Evolutionary conservation across 352 stramenopile species (phyloP).

Genomic region (Peronosclerospora sorghi): DNA sequence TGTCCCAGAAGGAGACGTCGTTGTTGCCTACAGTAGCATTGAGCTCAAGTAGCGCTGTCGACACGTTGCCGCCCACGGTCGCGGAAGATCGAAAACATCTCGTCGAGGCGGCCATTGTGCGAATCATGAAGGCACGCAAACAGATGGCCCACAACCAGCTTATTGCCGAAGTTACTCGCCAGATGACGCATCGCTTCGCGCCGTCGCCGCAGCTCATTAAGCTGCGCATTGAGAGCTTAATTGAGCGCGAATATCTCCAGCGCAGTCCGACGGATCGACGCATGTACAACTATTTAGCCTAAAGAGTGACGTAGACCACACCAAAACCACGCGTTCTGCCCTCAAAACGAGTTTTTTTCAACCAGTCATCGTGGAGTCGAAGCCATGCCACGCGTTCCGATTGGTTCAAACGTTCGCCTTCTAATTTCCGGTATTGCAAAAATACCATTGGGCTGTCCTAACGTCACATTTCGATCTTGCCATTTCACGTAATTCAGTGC

Average conservation of each 20-base stretch:
- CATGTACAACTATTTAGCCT: constrained; percentile 98
- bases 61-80: constrained; percentile 83
- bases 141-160: constrained; percentile 87
- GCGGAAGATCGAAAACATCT: constrained; percentile 95
- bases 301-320: neutral
- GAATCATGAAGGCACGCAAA: constrained; percentile 94
- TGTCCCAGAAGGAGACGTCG: constrained; percentile 76
- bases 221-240: constrained; percentile 96
- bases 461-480: no score
- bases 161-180: constrained; percentile 83
- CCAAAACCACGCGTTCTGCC: no score
- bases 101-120: constrained; percentile 89
- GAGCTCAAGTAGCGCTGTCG: constrained; percentile 30
- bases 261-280: constrained; percentile 86
- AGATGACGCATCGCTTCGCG: constrained; percentile 87
- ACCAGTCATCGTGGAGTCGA: no score
- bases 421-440: no score
- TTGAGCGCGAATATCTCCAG: constrained; percentile 98
- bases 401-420: no score
- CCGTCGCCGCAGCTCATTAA: constrained; percentile 94
- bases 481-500: neutral
- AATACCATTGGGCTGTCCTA: no score
- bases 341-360: no score
- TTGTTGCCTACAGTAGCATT: constrained; percentile 28
- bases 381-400: no score